These are phyloP conservation scores for Penicillium psychrofluorescens DNA, from an alignment of 495 filamentous ascomycete species.

Conservation along the genomic window DNA sequence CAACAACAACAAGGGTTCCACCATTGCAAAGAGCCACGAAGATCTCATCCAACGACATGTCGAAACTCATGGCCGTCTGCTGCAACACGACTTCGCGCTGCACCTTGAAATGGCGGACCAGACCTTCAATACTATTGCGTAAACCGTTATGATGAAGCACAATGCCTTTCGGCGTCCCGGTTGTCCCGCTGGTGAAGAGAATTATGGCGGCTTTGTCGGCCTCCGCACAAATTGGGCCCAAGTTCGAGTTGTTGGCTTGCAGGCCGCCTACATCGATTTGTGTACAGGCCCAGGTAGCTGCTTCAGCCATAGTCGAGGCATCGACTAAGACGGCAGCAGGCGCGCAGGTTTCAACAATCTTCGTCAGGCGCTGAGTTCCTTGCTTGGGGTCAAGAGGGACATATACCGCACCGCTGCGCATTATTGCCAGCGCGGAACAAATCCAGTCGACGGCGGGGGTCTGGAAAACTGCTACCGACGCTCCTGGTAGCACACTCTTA, in stretches of 20 bases:
- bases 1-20: constrained; percentile 15
- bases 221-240: no score
- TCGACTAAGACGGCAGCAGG: constrained; percentile 10
- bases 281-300: not conserved
- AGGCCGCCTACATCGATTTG: no score
- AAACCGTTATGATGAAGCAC: constrained; percentile 18
- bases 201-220: constrained; percentile 14
- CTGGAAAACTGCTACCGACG: constrained; percentile 11
- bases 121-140: constrained; percentile 17
- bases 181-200: constrained; percentile 31
- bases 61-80: constrained; percentile 28
- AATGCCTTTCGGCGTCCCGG: constrained; percentile 30
- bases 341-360: constrained; percentile 14
- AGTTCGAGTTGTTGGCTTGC: no score
- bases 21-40: constrained; percentile 18
- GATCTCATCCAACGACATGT: constrained; percentile 23
- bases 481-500: not conserved
- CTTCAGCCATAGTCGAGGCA: not conserved
- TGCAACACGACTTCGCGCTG: constrained; percentile 16
- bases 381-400: constrained; percentile 44
- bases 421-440: constrained; percentile 43
- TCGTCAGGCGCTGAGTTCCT: constrained; percentile 16
- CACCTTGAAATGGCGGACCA: constrained; percentile 4
- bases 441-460: constrained; percentile 32
- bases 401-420: constrained; percentile 40